phyloP scores from a whole-genome alignment of 139 green algal genomes.

The Marvania coccoides region DNA sequence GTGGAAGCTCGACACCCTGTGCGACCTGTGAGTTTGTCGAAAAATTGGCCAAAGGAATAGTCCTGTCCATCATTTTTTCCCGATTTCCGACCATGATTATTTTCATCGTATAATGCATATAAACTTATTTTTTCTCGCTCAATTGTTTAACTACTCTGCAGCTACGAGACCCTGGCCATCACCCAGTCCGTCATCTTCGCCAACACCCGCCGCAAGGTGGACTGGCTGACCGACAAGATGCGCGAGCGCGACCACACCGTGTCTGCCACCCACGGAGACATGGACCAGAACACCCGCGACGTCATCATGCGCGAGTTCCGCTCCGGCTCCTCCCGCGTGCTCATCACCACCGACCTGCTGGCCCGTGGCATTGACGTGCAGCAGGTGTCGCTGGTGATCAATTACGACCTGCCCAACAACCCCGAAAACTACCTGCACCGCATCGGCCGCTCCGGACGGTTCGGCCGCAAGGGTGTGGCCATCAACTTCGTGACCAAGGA shows the following conservation, averaged over 20 bases:
- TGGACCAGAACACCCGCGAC: constrained; percentile 99
- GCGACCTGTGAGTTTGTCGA: too few species aligned
- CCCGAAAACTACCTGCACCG: constrained; percentile 99
- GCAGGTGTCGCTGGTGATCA: constrained; percentile 99
- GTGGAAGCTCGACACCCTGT: constrained; percentile 99
- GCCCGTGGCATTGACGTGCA: constrained; percentile 99
- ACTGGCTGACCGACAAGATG: constrained; percentile 99
- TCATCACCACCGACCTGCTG: constrained; percentile 99
- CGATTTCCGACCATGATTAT: too few species aligned
- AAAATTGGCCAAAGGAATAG: too few species aligned
- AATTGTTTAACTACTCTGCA: too few species aligned
- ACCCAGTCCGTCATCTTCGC: constrained; percentile 99
- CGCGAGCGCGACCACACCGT: constrained; percentile 97
- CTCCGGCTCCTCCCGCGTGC: constrained; percentile 95
- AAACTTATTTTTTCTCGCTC: too few species aligned
- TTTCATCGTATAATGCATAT: too few species aligned
- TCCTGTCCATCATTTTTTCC: too few species aligned
- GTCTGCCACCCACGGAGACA: constrained; percentile 98
- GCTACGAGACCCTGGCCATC: constrained; percentile 99
- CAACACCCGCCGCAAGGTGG: constrained; percentile 99
- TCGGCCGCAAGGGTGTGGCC: constrained; percentile 97
- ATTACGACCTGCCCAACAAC: constrained; percentile 99
- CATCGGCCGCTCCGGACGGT: constrained; percentile 90
- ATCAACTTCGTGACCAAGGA: constrained; percentile 99
- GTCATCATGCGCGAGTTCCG: constrained; percentile 99